These are phyloP conservation scores for Adansonia grandidieri DNA, from an alignment of 441 rosid species.

Conservation along the genomic window DNA sequence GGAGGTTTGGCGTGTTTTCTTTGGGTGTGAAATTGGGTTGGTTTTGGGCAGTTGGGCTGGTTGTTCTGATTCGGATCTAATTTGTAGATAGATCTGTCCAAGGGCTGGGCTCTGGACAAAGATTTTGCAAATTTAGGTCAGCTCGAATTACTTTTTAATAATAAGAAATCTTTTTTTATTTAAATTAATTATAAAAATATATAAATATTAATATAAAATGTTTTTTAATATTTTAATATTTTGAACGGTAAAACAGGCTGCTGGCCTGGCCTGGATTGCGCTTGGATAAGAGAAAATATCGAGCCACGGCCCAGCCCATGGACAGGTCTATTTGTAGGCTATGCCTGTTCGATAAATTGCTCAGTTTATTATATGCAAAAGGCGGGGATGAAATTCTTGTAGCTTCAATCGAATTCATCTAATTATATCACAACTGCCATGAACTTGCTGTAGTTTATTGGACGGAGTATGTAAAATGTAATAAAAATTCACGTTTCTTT, in stretches of 20 bases:
- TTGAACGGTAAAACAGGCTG: too few species aligned
- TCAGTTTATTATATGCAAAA: not conserved
- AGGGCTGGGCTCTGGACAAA: too few species aligned
- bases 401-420: not conserved
- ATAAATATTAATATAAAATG: too few species aligned
- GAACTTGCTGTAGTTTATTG: constrained; percentile 15
- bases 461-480: not conserved
- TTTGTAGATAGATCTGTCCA: not conserved
- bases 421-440: not conserved
- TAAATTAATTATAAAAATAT: too few species aligned
- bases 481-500: constrained; percentile 11
- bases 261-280: too few species aligned
- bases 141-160: too few species aligned
- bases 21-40: not conserved
- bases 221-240: too few species aligned
- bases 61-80: not conserved
- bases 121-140: too few species aligned
- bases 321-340: not conserved
- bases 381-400: not conserved
- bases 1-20: not conserved
- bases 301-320: too few species aligned
- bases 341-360: not conserved
- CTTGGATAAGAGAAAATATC: too few species aligned
- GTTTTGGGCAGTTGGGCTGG: not conserved
- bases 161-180: too few species aligned